Base-by-base conservation (phyloP, 2,329 filamentous ascomycete species). In the Penicillium crustosum region DNA sequence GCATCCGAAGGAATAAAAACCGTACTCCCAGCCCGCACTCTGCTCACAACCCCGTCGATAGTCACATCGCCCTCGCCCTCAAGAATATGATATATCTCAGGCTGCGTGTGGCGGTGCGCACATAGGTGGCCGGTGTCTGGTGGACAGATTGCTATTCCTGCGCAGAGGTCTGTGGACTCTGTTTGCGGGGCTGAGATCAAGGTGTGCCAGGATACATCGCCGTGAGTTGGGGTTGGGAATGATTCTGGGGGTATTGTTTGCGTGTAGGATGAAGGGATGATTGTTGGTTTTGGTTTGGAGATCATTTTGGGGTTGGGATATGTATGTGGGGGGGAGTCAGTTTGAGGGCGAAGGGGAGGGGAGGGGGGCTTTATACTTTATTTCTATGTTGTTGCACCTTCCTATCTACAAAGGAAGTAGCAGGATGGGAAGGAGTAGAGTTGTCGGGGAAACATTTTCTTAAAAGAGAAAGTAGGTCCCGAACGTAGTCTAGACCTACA, bases 121-220 rank as follows among this genome's bases (percentile, higher is more conserved):
- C 3, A 29, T 9, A 29, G 27, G 27, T 29, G 9, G 27, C 27
- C 27, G 27, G 27, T 29, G 27, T 29, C 27, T 29, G 9, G 27
- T 29, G 9, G 27, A 29, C 27, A 29, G 9, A 3, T 29, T 29
- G 27, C 9, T 10, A 29, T 29, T 10, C 13, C 77, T 1, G 71
- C 69, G 3, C 67, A 75, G 21, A 80, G 63, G 6, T 29, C 27
- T 29, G 73, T 65, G 0, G 73, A 74, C 3, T 64, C 55, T 29
- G 27, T 29, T 29, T 2, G 43, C 0, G 72, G 67, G 0, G 67
- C 51, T 0, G 77, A 77, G 50, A 79, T 63, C 1, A 79, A 10
- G 27, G 27, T 29, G 53, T 74, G 73, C 78, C 77, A 79, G 6
- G 70, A 69, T 0, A 76, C 8, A 15, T 48, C 35, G 41, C 65